Percentiles rank a stretch among this genome's conserved stretches.
Conservation (phyloP, 2,329 filamentous ascomycete genomes). For the Colletotrichum phormii region DNA sequence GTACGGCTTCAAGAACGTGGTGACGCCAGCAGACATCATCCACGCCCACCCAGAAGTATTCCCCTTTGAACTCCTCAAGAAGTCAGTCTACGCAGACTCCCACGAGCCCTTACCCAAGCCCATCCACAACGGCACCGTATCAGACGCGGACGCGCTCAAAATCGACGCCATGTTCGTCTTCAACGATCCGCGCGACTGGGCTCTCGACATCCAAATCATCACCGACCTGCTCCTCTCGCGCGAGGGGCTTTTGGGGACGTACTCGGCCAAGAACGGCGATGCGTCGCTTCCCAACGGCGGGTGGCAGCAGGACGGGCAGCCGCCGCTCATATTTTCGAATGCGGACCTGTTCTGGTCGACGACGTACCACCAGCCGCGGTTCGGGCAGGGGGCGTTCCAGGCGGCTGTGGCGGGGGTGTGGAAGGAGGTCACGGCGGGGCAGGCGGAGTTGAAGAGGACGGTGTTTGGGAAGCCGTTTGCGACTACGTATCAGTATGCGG, state of each 20-base stretch:
- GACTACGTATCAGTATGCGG: constrained; percentile 85
- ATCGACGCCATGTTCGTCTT: constrained; percentile 94
- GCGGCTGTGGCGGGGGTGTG: constrained; percentile 85
- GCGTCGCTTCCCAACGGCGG: constrained; percentile 74
- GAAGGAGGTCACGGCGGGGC: constrained; percentile 74
- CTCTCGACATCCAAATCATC: constrained; percentile 86
- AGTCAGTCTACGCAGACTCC: constrained; percentile 69
- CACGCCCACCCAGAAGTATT: constrained; percentile 79
- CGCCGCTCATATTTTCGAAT: constrained; percentile 88
- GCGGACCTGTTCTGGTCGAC: constrained; percentile 92
- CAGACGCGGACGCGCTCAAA: constrained; percentile 65
- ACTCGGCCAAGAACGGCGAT: constrained; percentile 78
- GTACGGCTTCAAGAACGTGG: constrained; percentile 82
- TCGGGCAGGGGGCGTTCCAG: constrained; percentile 93
- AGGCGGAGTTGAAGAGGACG: constrained; percentile 67
- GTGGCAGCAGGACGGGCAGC: constrained; percentile 87
- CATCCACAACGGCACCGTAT: constrained; percentile 55
- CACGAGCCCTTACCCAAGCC: constrained; percentile 68
- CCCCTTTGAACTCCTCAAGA: constrained; percentile 81
- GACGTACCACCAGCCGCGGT: constrained; percentile 83
- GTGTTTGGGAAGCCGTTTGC: constrained; percentile 86
- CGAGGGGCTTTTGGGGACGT: constrained; percentile 83
- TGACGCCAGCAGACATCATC: constrained; percentile 88
- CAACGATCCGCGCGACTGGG: constrained; percentile 97
- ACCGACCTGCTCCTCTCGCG: constrained; percentile 84